Percentiles rank a stretch among this genome's conserved stretches.
Conservation (phyloP, 2,329 filamentous ascomycete species). For the Neonectria hederae region DNA sequence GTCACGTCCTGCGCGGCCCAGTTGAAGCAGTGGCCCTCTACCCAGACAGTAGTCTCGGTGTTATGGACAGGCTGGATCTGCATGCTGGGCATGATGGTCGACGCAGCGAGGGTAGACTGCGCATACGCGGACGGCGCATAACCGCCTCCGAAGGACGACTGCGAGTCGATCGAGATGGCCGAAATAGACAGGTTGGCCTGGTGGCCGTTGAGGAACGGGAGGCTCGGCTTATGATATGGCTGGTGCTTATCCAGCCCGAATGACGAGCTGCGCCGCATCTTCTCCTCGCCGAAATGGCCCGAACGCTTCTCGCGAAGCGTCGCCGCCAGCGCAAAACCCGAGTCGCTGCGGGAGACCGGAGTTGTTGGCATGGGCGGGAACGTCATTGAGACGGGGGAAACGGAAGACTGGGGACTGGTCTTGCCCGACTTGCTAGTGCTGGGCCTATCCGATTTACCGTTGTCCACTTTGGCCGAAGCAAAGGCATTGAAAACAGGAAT, state of each 20-base stretch:
- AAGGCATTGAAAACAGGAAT: conserved; percentile 92
- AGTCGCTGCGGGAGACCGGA: conserved; percentile 88
- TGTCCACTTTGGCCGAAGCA: conserved; percentile 76
- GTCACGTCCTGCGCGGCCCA: conserved; percentile 68
- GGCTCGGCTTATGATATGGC: conserved; percentile 73
- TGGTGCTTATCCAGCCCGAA: conserved; percentile 81
- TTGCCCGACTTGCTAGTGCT: conserved; percentile 74
- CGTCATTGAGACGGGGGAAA: conserved; percentile 80
- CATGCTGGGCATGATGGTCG: conserved; percentile 87
- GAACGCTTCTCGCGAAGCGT: conserved; percentile 94
- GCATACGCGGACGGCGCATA: conserved; percentile 88
- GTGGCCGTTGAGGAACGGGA: conserved; percentile 77
- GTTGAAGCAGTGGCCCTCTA: conserved; percentile 84
- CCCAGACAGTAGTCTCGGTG: conserved; percentile 83
- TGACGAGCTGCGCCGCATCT: conserved; percentile 89
- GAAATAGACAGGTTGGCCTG: conserved; percentile 68
- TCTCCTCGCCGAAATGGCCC: conserved; percentile 83
- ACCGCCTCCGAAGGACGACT: conserved; percentile 74
- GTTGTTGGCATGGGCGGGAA: conserved; percentile 82
- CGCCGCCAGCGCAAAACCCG: conserved; percentile 85
- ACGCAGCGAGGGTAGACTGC: conserved; percentile 85
- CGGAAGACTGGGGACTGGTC: conserved; percentile 69
- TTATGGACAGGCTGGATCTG: conserved; percentile 81
- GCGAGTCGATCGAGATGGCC: conserved; percentile 68
- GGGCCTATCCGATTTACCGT: conserved; percentile 76